Evolutionary conservation across 2,329 filamentous ascomycete genomes (phyloP).

Genomic region (Xylaria arbuscula): DNA sequence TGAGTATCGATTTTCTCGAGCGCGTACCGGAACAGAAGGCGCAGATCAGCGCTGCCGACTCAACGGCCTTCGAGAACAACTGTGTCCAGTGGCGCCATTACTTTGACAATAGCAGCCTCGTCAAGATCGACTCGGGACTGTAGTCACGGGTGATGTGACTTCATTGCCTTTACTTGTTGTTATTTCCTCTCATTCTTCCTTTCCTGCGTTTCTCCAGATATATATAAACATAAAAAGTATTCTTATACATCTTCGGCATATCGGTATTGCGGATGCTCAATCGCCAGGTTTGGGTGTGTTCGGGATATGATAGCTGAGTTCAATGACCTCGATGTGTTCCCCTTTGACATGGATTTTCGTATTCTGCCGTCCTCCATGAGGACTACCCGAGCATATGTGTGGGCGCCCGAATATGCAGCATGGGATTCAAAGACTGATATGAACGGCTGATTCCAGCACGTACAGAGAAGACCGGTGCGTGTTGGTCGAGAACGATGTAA

Average conservation of each 20-base stretch:
- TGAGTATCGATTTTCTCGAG: slow-evolving; percentile 65
- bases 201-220: neutral
- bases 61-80: slow-evolving; percentile 32
- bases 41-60: slow-evolving; percentile 33
- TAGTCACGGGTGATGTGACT: slow-evolving; percentile 28
- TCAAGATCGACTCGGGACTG: slow-evolving; percentile 39
- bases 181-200: neutral
- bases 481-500: no score
- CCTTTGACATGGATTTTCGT: no score
- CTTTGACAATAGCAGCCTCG: slow-evolving; percentile 25
- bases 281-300: no score
- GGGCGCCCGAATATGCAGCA: no score
- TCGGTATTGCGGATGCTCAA: neutral
- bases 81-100: slow-evolving; percentile 38
- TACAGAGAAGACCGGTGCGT: no score
- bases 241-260: neutral
- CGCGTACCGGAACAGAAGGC: slow-evolving; percentile 40
- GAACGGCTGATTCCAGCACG: no score
- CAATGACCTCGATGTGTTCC: neutral
- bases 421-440: no score
- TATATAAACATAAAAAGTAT: neutral
- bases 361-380: no score
- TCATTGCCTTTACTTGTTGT: neutral
- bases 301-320: no score
- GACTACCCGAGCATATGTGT: no score